Evolutionary conservation across 2,329 filamentous ascomycete genomes (phyloP), one percentile per base, ranked within the genome.

Genomic region (Alternaria triticimaculans): DNA sequence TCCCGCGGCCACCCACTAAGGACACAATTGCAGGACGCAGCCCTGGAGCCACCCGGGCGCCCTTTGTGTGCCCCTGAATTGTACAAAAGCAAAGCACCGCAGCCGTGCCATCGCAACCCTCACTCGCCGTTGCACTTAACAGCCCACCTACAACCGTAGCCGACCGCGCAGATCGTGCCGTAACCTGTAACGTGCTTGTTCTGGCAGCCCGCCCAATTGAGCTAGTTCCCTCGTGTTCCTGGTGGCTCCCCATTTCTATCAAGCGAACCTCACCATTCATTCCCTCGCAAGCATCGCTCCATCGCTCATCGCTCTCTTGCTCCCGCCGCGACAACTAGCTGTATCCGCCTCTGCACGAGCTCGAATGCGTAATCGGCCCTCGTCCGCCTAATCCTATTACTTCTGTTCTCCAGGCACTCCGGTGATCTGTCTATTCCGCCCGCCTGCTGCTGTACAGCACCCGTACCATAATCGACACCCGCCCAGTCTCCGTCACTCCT

Each of bases 371-470:
- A 73, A 68, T 73, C 67, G 65, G 68, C 68, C 67, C 67, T 66
- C 66, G 66, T 67, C 67, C 68, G 73, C 70, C 59, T 78, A 79
- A 78, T 78, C 77, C 53, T 72, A 71, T 76, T 77, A 73, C 70
- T 78, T 79, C 67, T 66, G 55, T 77, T 78, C 77, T 79, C 78
- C 78, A 79, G 73, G 67, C 72, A 67, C 72, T 59, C 59, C 56
- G 51, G 72, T 72, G 73, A 70, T 74, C 73, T 80, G 77, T 80
- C 74, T 80, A 80, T 80, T 80, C 70, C 69, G 64, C 63, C 73
- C 67, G 68, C 64, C 68, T 68, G 69, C 68, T 68, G 69, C 73
- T 73, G 71, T 62, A 61, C 59, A 46, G 59, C 25, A 44, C 44
- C 65, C 69, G 69, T 74, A 71, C 68, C 73, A 69, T 77, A 78